Evolutionary conservation across 108 stramenopile genomes (phyloP).

Genomic region (Nitzschia sp.): DNA sequence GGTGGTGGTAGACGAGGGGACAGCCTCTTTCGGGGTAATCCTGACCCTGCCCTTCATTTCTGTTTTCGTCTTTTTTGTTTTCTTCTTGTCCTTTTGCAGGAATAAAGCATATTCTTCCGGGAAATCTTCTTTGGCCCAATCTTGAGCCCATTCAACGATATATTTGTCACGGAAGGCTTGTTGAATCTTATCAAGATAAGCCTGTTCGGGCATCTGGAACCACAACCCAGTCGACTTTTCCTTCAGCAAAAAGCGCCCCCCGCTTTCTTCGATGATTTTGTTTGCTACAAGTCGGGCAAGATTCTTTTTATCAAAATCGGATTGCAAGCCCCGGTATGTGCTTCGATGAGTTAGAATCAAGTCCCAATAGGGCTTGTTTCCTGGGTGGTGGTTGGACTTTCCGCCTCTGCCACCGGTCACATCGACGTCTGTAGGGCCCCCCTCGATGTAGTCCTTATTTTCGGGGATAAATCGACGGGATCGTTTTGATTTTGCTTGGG

Average conservation of each 20-base stretch:
- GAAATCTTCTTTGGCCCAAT: neutral
- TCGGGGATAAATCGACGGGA: neutral
- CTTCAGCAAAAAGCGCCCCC: neutral
- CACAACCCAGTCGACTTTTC: neutral
- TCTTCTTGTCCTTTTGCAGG: neutral
- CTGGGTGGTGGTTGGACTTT: conserved; percentile 25
- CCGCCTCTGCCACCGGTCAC: conserved; percentile 26
- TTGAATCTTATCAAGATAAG: conserved; percentile 18
- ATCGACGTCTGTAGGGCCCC: conserved; percentile 5
- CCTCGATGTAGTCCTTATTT: conserved; percentile 14
- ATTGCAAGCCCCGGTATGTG: neutral
- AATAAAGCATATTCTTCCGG: neutral
- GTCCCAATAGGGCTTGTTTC: conserved; percentile 35
- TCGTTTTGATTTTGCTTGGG: neutral
- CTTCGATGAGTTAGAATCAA: neutral
- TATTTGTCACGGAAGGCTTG: conserved; percentile 9
- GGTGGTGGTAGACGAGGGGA: neutral
- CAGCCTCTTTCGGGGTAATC: neutral
- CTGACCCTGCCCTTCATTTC: neutral
- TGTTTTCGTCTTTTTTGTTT: neutral
- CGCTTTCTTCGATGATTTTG: neutral
- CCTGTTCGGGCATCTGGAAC: neutral
- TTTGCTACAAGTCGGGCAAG: neutral
- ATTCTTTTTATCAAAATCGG: neutral
- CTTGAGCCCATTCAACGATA: neutral